A percentile compares a stretch with the other conserved stretches of the same genome.
phyloP scores from a whole-genome alignment of 441 rosid species.

The Omphalea diandra region DNA sequence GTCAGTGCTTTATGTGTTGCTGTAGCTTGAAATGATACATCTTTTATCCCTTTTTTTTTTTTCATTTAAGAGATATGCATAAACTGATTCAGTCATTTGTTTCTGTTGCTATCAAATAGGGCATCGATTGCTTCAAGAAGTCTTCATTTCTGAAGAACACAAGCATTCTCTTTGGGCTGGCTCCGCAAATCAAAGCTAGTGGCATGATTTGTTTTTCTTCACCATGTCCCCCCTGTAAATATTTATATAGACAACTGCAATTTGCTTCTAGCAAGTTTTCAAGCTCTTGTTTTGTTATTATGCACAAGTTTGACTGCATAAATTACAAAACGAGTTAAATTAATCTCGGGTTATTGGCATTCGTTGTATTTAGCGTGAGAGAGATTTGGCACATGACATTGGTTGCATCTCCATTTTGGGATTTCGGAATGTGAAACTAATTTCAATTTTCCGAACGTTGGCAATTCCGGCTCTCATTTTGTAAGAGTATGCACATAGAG shows the following conservation, averaged over 20 bases:
- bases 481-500: no score
- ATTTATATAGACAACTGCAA: neutral
- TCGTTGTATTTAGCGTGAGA: no score
- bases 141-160: conserved; percentile 28
- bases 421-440: no score
- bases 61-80: no score
- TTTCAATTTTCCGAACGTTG: no score
- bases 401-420: no score
- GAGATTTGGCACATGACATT: no score
- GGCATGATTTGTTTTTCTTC: conserved; percentile 6
- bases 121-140: conserved; percentile 42
- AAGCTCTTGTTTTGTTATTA: no score
- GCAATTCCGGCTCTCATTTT: no score
- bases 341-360: no score
- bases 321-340: no score
- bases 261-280: neutral
- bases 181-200: neutral
- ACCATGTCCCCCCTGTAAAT: conserved; percentile 16
- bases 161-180: neutral
- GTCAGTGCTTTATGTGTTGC: conserved; percentile 36
- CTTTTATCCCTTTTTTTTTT: no score
- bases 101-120: conserved; percentile 37
- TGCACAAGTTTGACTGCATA: neutral
- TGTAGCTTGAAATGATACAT: neutral
- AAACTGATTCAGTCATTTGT: neutral